A percentile compares a stretch with the other conserved stretches of the same genome.
phyloP scores from a whole-genome alignment of 2,329 filamentous ascomycete species.

The Venturia nashicola region DNA sequence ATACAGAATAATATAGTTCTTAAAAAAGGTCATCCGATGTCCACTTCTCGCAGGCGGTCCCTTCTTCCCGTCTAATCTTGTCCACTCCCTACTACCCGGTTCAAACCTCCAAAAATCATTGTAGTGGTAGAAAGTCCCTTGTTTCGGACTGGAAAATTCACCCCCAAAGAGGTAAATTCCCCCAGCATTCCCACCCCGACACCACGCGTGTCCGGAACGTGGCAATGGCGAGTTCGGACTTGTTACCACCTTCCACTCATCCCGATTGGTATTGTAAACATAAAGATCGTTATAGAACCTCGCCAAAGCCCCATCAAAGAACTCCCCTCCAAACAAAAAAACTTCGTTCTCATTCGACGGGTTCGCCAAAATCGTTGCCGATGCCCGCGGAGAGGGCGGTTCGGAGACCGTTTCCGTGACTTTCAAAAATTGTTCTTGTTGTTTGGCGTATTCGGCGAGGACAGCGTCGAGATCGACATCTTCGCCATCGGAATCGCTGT shows the following conservation, averaged over 20 bases:
- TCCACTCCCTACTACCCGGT: constrained; percentile 77
- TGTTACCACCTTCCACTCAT: constrained; percentile 84
- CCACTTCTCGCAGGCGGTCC: constrained; percentile 76
- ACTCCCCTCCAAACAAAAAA: constrained; percentile 88
- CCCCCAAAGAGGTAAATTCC: constrained; percentile 89
- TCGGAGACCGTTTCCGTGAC: constrained; percentile 67
- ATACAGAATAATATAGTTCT: constrained; percentile 91
- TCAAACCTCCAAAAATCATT: constrained; percentile 97
- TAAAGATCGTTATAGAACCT: constrained; percentile 56
- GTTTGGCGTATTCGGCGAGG: constrained; percentile 80
- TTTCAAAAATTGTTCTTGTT: constrained; percentile 86
- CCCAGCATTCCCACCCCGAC: constrained; percentile 71
- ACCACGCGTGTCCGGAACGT: constrained; percentile 89
- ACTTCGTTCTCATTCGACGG: constrained; percentile 80
- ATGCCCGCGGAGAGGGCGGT: constrained; percentile 67
- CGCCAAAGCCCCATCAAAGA: constrained; percentile 83
- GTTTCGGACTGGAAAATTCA: constrained; percentile 92
- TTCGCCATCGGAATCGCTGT: constrained; percentile 76
- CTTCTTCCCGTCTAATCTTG: constrained; percentile 69
- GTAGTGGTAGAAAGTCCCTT: constrained; percentile 98
- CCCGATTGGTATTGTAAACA: constrained; percentile 63
- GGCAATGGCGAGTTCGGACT: constrained; percentile 86
- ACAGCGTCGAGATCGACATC: constrained; percentile 90
- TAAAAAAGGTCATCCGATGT: constrained; percentile 92
- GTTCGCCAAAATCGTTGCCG: constrained; percentile 70